Conservation (phyloP, 768 basidiomycete species). For the Scleroderma citrinum region DNA sequence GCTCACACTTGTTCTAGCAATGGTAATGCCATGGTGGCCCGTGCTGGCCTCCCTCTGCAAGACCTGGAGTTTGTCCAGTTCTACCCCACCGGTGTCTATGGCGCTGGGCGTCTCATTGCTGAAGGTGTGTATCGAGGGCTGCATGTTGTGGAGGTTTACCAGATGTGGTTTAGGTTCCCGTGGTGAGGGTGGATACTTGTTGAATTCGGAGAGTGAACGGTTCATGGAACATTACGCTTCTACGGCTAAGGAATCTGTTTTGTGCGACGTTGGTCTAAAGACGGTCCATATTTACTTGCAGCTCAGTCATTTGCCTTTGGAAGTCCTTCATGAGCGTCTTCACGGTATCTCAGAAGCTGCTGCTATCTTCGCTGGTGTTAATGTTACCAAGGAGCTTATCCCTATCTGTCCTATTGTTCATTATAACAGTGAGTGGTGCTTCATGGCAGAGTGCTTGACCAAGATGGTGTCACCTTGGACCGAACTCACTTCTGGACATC, state of each 20-base stretch:
- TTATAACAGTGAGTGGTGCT: slow-evolving; percentile 79
- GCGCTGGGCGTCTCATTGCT: slow-evolving; percentile 97
- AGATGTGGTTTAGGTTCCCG: slow-evolving; percentile 66
- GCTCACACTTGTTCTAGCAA: slow-evolving; percentile 99
- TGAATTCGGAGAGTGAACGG: slow-evolving; percentile 98
- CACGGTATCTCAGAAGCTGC: slow-evolving; percentile 99
- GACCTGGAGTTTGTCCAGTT: slow-evolving; percentile 99
- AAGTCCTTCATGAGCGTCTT: slow-evolving; percentile 91
- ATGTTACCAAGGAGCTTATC: slow-evolving; percentile 99
- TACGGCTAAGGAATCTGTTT: slow-evolving; percentile 98
- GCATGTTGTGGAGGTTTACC: neutral
- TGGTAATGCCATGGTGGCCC: slow-evolving; percentile 96
- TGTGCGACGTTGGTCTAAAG: slow-evolving; percentile 96
- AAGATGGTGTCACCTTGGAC: slow-evolving; percentile 97
- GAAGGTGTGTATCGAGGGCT: slow-evolving; percentile 55
- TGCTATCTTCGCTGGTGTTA: slow-evolving; percentile 97
- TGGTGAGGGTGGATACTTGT: slow-evolving; percentile 96
- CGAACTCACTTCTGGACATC: slow-evolving; percentile 97
- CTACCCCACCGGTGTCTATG: slow-evolving; percentile 99
- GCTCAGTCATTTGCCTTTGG: slow-evolving; percentile 93
- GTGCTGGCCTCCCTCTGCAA: slow-evolving; percentile 94
- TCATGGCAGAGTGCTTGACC: slow-evolving; percentile 86
- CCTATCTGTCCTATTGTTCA: slow-evolving; percentile 98
- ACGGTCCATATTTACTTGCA: slow-evolving; percentile 97
- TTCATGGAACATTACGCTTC: slow-evolving; percentile 99